Evolutionary conservation across 495 filamentous ascomycete genomes (phyloP).

Genomic region (Penicillium maclennaniae): DNA sequence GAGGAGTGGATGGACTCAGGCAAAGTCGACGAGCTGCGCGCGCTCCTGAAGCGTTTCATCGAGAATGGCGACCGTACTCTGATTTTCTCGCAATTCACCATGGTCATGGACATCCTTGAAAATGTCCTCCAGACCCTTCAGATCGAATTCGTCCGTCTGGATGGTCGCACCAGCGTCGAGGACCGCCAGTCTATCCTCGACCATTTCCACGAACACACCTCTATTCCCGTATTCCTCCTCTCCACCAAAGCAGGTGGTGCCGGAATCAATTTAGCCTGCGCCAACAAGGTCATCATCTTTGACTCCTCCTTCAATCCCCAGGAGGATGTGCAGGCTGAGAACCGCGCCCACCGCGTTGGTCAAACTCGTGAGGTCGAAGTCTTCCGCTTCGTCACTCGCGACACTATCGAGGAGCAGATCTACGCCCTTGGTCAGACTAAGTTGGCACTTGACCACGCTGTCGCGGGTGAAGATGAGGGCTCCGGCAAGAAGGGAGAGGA

Average conservation of each 20-base stretch:
- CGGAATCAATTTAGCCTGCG: conserved; percentile 89
- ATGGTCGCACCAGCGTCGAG: conserved; percentile 79
- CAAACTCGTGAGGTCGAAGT: conserved; percentile 89
- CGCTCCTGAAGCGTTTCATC: conserved; percentile 67
- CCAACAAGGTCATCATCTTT: conserved; percentile 97
- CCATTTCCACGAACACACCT: conserved; percentile 68
- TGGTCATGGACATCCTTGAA: conserved; percentile 86
- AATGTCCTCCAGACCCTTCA: conserved; percentile 69
- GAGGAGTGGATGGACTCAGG: conserved; percentile 89
- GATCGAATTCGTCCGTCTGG: conserved; percentile 74
- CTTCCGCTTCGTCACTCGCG: conserved; percentile 70
- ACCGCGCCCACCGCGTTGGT: conserved; percentile 91
- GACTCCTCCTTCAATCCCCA: conserved; percentile 95
- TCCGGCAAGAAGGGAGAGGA: conserved; percentile 51
- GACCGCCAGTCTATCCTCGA: conserved; percentile 80
- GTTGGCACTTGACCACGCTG: conserved; percentile 82
- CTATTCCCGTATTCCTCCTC: conserved; percentile 86
- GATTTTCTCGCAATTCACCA: conserved; percentile 89
- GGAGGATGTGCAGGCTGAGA: conserved; percentile 93
- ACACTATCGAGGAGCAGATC: conserved; percentile 91
- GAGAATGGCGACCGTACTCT: conserved; percentile 81
- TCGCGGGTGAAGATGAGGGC: conserved; percentile 58
- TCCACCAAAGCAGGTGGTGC: conserved; percentile 92
- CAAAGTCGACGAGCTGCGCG: conserved; percentile 74
- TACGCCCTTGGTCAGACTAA: conserved; percentile 86